phyloP scores from a whole-genome alignment of 2,329 filamentous ascomycete genomes.

The Hypocrella siamensis region DNA sequence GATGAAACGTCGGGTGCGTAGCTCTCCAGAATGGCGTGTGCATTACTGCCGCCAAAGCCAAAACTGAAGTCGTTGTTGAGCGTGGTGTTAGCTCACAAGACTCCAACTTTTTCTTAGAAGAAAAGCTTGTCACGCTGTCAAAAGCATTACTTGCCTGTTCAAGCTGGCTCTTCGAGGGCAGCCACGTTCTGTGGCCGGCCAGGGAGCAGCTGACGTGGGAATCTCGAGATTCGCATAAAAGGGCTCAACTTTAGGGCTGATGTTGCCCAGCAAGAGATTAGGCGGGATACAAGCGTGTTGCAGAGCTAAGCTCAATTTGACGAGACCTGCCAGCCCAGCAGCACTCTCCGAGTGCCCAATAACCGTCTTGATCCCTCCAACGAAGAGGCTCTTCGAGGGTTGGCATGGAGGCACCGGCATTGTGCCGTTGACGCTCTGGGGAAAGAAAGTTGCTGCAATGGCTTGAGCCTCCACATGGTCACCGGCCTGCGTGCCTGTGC shows the following conservation, averaged over 20 bases:
- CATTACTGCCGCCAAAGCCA: slow-evolving; percentile 33
- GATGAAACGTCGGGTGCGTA: background rate
- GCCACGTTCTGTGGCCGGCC: slow-evolving; percentile 6
- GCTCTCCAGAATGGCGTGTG: slow-evolving; percentile 23
- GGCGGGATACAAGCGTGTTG: slow-evolving; percentile 10
- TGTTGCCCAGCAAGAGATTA: slow-evolving; percentile 13
- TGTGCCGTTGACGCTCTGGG: background rate
- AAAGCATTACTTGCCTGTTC: too few relatives aligned
- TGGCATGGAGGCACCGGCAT: slow-evolving; percentile 1
- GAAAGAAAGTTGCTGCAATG: slow-evolving; percentile 13
- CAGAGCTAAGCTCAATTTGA: slow-evolving; percentile 8
- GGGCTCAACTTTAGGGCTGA: slow-evolving; percentile 13
- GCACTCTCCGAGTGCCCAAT: background rate
- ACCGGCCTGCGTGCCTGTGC: slow-evolving; percentile 21
- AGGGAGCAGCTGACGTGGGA: slow-evolving; percentile 7
- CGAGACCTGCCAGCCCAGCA: slow-evolving; percentile 8
- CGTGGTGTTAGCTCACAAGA: too few relatives aligned
- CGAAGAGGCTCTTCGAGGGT: too few relatives aligned
- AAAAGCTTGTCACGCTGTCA: too few relatives aligned
- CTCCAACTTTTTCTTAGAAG: too few relatives aligned
- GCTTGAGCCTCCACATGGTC: slow-evolving; percentile 12
- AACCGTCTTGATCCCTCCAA: slow-evolving; percentile 13
- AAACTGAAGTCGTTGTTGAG: too few relatives aligned
- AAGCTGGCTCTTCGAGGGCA: slow-evolving; percentile 22
- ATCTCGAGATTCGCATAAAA: slow-evolving; percentile 10